A percentile compares a stretch with the other conserved stretches of the same genome.
phyloP scores from a whole-genome alignment of 1,284 basidiomycete genomes.

The Hypsizygus ulmarius region DNA sequence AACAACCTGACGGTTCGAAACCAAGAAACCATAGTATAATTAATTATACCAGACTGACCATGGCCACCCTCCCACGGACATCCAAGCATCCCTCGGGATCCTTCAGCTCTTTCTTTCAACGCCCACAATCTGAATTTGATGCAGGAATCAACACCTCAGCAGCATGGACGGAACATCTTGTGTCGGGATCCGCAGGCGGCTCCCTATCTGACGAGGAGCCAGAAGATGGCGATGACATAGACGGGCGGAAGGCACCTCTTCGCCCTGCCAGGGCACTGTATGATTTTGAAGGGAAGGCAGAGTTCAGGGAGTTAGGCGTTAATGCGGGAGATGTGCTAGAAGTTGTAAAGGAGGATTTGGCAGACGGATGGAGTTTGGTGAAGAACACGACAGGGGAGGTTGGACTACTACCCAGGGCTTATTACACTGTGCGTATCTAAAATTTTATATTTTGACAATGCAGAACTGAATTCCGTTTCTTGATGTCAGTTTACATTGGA shows the following conservation, averaged over 20 bases:
- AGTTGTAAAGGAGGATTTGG: slow-evolving; percentile 61
- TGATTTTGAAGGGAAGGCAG: slow-evolving; percentile 68
- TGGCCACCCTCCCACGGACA: slow-evolving; percentile 28
- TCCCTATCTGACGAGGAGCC: slow-evolving; percentile 37
- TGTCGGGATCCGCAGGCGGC: slow-evolving; percentile 31
- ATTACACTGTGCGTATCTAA: slow-evolving; percentile 62
- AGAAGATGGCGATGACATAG: slow-evolving; percentile 36
- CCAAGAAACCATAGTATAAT: too few relatives aligned
- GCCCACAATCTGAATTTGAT: slow-evolving; percentile 57
- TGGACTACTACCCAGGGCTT: slow-evolving; percentile 66
- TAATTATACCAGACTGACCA: slow-evolving; percentile 4
- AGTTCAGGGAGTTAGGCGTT: slow-evolving; percentile 66
- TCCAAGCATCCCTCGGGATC: slow-evolving; percentile 20
- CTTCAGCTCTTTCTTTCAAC: slow-evolving; percentile 19
- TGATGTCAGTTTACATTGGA: slow-evolving; percentile 56
- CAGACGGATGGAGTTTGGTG: slow-evolving; percentile 76
- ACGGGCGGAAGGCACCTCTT: slow-evolving; percentile 35
- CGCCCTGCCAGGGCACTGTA: slow-evolving; percentile 65
- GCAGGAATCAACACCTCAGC: slow-evolving; percentile 71
- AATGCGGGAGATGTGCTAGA: slow-evolving; percentile 64
- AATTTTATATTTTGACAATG: slow-evolving; percentile 2
- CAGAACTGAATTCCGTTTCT: background rate
- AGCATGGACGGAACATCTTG: slow-evolving; percentile 68
- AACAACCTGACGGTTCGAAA: background rate
- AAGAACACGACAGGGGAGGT: slow-evolving; percentile 53